phyloP scores from a whole-genome alignment of 768 basidiomycete species.

The Boletus huronensis region DNA sequence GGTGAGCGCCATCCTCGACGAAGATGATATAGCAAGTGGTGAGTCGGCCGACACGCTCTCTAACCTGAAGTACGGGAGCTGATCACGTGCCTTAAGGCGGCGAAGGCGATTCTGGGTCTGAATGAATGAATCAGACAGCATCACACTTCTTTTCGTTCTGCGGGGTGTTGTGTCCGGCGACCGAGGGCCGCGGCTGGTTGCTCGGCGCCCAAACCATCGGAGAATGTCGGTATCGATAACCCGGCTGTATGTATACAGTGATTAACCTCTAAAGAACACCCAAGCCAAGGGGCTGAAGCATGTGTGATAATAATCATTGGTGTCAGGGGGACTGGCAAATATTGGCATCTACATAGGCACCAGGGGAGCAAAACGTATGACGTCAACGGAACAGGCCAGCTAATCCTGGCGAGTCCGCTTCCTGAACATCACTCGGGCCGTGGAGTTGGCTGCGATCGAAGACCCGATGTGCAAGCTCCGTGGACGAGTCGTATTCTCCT shows the following conservation, averaged over 20 bases:
- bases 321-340: neutral
- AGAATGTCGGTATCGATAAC: neutral
- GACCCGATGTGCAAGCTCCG: neutral
- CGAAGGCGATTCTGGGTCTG: neutral
- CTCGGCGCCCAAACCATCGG: neutral
- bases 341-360: neutral
- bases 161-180: too few relatives aligned
- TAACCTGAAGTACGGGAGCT: neutral
- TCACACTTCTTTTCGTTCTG: neutral
- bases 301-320: neutral
- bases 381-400: neutral
- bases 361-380: neutral
- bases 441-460: neutral
- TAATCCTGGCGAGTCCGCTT: neutral
- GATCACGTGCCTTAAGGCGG: slow-evolving; percentile 4
- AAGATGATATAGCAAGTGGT: slow-evolving; percentile 22
- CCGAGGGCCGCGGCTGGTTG: too few relatives aligned
- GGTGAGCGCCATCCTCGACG: slow-evolving; percentile 5
- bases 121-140: neutral
- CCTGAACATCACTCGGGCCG: slow-evolving; percentile 6
- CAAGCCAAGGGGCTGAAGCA: neutral
- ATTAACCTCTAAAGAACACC: neutral
- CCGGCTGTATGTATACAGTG: too few relatives aligned
- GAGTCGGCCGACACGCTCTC: neutral
- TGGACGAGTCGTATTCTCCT: neutral